Evolutionary conservation across 352 stramenopile species (phyloP).

Genomic region (Pythium guiyangense): DNA sequence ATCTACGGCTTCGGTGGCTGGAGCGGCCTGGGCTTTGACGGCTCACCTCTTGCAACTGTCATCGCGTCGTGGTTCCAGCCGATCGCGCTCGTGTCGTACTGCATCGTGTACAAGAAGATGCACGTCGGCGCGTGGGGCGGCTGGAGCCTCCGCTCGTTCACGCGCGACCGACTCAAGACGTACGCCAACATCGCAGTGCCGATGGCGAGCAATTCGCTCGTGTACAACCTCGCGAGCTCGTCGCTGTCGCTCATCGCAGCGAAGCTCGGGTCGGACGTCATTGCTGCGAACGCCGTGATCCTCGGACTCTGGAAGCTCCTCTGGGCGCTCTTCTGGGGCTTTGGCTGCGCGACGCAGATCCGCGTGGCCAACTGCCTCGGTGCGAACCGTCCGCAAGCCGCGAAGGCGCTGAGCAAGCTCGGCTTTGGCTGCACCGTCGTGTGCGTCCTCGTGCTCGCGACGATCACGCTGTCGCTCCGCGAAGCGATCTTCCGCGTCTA

Average conservation of each 20-base stretch:
- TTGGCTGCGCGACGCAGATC: too few relatives aligned
- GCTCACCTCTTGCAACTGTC: conserved; percentile 69
- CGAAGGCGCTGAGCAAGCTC: conserved; percentile 57
- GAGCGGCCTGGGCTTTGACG: conserved; percentile 65
- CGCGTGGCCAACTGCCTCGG: too few relatives aligned
- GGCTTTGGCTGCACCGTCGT: conserved; percentile 56
- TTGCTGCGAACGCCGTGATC: conserved; percentile 76
- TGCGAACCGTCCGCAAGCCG: conserved; percentile 56
- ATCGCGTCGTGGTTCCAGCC: conserved; percentile 81
- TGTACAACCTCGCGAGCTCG: conserved; percentile 71
- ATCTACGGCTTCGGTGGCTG: conserved; percentile 57
- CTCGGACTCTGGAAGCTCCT: too few relatives aligned
- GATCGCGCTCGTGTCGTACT: conserved; percentile 68
- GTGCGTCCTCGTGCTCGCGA: conserved; percentile 42
- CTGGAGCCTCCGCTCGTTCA: conserved; percentile 60
- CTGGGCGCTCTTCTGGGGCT: too few relatives aligned
- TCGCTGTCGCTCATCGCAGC: conserved; percentile 63
- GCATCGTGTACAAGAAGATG: conserved; percentile 69
- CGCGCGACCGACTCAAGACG: conserved; percentile 45
- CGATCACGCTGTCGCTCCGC: conserved; percentile 22
- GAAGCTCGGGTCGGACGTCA: conserved; percentile 66
- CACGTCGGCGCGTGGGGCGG: conserved; percentile 67
- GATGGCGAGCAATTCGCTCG: conserved; percentile 56
- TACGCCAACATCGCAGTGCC: conserved; percentile 66
- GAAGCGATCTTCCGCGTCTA: conserved; percentile 41